Percentiles rank a stretch among this genome's conserved stretches.
These are phyloP conservation scores for Starmerella powellii DNA, from an alignment of 805 yeast genomes.

Conservation along the genomic window DNA sequence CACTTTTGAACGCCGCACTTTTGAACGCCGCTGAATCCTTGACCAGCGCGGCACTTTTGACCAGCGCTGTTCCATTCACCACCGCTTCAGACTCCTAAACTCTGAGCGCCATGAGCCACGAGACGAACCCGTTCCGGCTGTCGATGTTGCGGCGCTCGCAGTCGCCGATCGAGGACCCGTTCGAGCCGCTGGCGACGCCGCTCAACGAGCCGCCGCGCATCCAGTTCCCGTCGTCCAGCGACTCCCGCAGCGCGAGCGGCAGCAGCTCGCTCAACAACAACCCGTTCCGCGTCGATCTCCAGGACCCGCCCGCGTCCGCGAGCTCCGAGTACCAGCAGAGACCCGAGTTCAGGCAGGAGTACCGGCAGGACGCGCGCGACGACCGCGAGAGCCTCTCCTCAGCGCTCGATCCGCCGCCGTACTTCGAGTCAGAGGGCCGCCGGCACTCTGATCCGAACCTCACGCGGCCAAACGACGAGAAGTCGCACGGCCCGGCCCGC, in stretches of 20 bases:
- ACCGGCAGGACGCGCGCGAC: too few species aligned
- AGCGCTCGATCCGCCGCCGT: constrained; percentile 19
- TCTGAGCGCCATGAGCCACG: constrained; percentile 17
- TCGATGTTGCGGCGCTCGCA: constrained; percentile 23
- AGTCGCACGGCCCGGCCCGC: constrained; percentile 6
- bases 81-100: too few species aligned
- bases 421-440: constrained; percentile 16
- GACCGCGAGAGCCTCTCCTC: too few species aligned
- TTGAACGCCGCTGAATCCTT: too few species aligned
- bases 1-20: too few species aligned
- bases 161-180: constrained; percentile 24
- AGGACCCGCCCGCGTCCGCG: constrained; percentile 2
- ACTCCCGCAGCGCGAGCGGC: constrained; percentile 2
- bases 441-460: constrained; percentile 18
- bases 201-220: neutral
- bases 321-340: too few species aligned
- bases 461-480: constrained; percentile 16
- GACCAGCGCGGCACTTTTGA: too few species aligned
- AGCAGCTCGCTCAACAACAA: constrained; percentile 1
- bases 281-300: constrained; percentile 16
- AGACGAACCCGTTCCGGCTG: constrained; percentile 24
- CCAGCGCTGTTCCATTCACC: too few species aligned
- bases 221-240: too few species aligned
- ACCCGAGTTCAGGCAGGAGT: too few species aligned
- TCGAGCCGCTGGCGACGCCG: neutral